Conservation (phyloP, 371 early-diverging fungal genomes). For the Mucor velutinosus region DNA sequence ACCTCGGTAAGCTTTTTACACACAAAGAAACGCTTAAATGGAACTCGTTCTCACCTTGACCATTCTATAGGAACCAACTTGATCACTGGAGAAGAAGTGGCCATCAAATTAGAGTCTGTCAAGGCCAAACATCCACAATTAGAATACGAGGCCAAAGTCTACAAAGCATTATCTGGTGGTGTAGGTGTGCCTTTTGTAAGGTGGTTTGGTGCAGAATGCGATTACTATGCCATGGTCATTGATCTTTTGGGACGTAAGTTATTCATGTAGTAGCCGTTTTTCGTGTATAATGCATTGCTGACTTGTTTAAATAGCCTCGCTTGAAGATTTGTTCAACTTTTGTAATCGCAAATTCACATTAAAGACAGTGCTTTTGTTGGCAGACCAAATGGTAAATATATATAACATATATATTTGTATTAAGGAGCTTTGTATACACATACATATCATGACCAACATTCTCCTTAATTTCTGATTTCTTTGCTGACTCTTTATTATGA, state of each 20-base stretch:
- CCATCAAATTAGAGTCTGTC: constrained; percentile 93
- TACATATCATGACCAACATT: background rate
- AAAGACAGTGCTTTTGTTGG: constrained; percentile 98
- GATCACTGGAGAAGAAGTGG: constrained; percentile 94
- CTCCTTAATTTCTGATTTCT: constrained; percentile 3
- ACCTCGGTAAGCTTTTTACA: constrained; percentile 72
- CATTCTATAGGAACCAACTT: constrained; percentile 78
- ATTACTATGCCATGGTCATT: constrained; percentile 98
- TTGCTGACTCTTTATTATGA: constrained; percentile 5
- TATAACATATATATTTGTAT: background rate
- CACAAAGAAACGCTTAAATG: background rate
- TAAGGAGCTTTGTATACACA: background rate
- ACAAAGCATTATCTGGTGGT: constrained; percentile 92
- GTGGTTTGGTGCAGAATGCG: constrained; percentile 91
- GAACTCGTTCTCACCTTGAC: background rate
- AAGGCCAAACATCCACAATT: constrained; percentile 96
- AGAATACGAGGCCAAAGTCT: constrained; percentile 96
- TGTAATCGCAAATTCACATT: constrained; percentile 96
- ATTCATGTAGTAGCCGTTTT: background rate
- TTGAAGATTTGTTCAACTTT: constrained; percentile 99
- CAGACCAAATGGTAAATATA: constrained; percentile 92
- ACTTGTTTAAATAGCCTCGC: constrained; percentile 53
- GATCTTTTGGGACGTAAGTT: constrained; percentile 94
- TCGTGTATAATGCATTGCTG: constrained; percentile 2
- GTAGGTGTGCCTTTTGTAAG: constrained; percentile 96